phyloP scores from a whole-genome alignment of 345 rosid species.

The Ricinus communis region DNA sequence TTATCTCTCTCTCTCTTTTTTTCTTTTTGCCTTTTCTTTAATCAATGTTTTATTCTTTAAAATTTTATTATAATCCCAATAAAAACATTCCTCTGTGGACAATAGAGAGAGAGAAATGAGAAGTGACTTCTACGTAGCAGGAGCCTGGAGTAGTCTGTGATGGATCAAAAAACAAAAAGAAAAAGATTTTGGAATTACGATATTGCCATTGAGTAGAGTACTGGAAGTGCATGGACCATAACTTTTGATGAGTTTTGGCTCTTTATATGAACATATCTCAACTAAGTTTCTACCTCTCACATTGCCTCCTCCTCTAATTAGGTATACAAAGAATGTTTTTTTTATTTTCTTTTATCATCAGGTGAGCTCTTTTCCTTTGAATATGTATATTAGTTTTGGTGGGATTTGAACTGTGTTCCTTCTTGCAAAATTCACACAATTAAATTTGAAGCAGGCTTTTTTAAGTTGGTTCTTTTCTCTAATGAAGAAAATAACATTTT shows the following conservation, averaged over 20 bases:
- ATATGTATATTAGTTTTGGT: no score
- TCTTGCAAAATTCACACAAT: no score
- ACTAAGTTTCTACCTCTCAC: not conserved
- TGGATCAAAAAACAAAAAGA: not conserved
- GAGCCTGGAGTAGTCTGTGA: not conserved
- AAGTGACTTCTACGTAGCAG: not conserved
- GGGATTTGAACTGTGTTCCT: no score
- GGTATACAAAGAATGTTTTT: no score
- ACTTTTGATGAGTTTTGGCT: not conserved
- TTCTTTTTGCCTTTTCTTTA: constrained; percentile 1
- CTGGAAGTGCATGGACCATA: not conserved
- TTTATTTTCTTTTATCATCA: no score
- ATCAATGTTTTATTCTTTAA: not conserved
- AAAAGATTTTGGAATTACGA: not conserved
- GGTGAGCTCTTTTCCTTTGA: no score
- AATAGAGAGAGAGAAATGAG: constrained; percentile 2
- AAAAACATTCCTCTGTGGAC: constrained; percentile 25
- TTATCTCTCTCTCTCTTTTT: no score
- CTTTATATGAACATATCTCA: not conserved
- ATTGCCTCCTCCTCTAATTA: not conserved
- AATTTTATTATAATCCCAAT: constrained; percentile 9
- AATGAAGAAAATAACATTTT: no score
- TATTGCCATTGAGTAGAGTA: not conserved
- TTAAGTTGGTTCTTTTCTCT: no score
- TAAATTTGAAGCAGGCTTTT: no score